Evolutionary conservation across 75 land plant genomes (phyloP), one percentile per base, ranked within the genome.

Genomic region (Pinus taeda): DNA sequence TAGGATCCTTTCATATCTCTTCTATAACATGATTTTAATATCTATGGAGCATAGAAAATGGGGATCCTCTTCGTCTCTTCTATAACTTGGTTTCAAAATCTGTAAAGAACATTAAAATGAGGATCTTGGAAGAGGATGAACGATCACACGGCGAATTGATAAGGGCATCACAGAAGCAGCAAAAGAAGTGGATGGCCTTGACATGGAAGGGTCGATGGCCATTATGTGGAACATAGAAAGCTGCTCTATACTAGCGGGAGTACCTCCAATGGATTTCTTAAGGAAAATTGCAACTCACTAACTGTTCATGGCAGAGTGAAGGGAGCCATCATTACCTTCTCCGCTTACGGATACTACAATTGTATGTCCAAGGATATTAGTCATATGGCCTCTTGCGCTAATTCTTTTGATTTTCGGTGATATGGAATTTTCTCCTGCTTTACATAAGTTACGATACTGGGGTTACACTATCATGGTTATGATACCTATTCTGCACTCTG

Each of bases 181-280:
- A 5, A 3, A 37, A 37, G 1, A 37, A 37, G 2, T 42, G 49
- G 1, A 42, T 42, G 49, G 7, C 49, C 7, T 42, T 42, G 66
- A 29, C 13, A 14, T 70, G 53, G 56, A 81, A 42, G 87, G 87
- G 59, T 86, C 87, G 58, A 80, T 93, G 13, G 90, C 90, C 57
- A 90, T 95, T 70, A 82, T 95, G 53, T 95, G 98, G 95, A 95
- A 95, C 74, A 90, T 95, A 17, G 95, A 95, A 76, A 90, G 90
- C 69, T 95, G 98, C 74, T 84, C 93, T 49, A 87, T 93, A 39
- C 93, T 93, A 17, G 84, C 80, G 66, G 93, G 86, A 73, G 86
- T 90, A 1, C 88, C 83, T 57, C 88, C 95, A 20, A 92, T 93
- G 71, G 93, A 93, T 79, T 91, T 92, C n/a, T 90, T 88, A 21